Conservation (phyloP, 2,329 filamentous ascomycete species). For the Phialocephala subalpina region DNA sequence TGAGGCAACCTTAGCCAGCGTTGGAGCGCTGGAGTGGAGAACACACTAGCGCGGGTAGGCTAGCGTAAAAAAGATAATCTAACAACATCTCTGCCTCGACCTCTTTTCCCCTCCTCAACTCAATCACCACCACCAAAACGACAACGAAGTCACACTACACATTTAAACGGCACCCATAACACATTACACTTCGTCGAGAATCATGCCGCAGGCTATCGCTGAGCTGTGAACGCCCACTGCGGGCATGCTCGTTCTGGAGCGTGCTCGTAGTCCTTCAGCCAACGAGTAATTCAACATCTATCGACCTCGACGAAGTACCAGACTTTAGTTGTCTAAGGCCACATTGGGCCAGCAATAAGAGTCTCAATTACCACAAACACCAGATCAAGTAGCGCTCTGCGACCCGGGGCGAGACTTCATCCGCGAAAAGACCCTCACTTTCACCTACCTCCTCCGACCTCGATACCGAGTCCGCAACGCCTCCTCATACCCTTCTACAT, state of each 20-base stretch:
- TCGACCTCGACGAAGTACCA: slow-evolving; percentile 72
- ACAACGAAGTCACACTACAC: slow-evolving; percentile 72
- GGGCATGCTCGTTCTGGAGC: slow-evolving; percentile 61
- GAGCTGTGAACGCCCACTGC: slow-evolving; percentile 93
- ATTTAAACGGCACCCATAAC: slow-evolving; percentile 41
- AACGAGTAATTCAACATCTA: slow-evolving; percentile 74
- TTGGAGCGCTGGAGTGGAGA: background rate
- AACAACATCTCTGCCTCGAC: slow-evolving; percentile 23
- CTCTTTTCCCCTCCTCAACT: slow-evolving; percentile 35
- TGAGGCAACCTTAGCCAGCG: background rate
- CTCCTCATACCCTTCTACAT: slow-evolving; percentile 16
- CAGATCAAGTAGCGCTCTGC: slow-evolving; percentile 40
- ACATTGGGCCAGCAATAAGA: slow-evolving; percentile 24
- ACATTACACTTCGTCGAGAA: slow-evolving; percentile 70
- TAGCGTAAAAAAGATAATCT: slow-evolving; percentile 35
- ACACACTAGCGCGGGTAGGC: slow-evolving; percentile 20
- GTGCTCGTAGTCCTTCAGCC: slow-evolving; percentile 84
- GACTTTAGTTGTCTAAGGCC: slow-evolving; percentile 53
- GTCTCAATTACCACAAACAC: slow-evolving; percentile 46
- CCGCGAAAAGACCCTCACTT: slow-evolving; percentile 31
- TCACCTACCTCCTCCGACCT: slow-evolving; percentile 16
- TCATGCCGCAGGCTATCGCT: slow-evolving; percentile 81
- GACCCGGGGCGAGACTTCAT: slow-evolving; percentile 36
- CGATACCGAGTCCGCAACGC: slow-evolving; percentile 20
- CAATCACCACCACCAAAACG: slow-evolving; percentile 49